A percentile compares a stretch with the other conserved stretches of the same genome.
Conservation (phyloP, 306 rosid species). For the Albizia julibrissin region DNA sequence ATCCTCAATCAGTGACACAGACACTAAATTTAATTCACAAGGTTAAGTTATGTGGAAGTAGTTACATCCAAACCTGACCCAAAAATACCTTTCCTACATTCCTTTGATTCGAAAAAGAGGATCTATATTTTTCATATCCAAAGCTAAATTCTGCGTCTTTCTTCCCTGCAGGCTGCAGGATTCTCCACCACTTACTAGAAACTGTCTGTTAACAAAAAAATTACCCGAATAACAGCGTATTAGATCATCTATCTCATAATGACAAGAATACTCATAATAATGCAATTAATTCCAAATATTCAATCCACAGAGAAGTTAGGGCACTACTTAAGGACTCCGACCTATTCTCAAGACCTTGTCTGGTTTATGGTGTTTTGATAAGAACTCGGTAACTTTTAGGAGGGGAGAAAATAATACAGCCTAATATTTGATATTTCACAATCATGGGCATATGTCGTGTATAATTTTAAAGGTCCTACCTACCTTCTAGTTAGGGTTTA, state of each 20-base stretch:
- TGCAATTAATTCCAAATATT: constrained; percentile 14
- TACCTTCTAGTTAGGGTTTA: not conserved
- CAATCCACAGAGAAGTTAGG: not conserved
- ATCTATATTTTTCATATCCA: constrained; percentile 39
- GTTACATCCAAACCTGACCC: constrained; percentile 43
- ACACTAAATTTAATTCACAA: constrained; percentile 38
- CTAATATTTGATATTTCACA: not conserved
- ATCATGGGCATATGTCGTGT: not conserved
- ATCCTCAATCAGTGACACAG: constrained; percentile 17
- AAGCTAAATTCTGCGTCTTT: constrained; percentile 35
- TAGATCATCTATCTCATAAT: not conserved
- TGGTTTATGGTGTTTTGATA: not conserved
- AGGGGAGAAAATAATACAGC: not conserved
- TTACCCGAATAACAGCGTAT: not conserved
- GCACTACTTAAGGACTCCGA: not conserved
- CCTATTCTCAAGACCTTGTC: not conserved
- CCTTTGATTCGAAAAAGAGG: constrained; percentile 27
- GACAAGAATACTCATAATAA: constrained; percentile 1
- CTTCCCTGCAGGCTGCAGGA: not conserved
- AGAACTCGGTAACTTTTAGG: no score
- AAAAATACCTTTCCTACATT: constrained; percentile 27
- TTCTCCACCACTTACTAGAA: constrained; percentile 41
- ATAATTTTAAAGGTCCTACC: not conserved
- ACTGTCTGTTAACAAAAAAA: constrained; percentile 36
- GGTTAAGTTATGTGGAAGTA: constrained; percentile 26